Base-by-base conservation (phyloP, 176 grass and related monocot genomes). In the Microstegium vimineum region DNA sequence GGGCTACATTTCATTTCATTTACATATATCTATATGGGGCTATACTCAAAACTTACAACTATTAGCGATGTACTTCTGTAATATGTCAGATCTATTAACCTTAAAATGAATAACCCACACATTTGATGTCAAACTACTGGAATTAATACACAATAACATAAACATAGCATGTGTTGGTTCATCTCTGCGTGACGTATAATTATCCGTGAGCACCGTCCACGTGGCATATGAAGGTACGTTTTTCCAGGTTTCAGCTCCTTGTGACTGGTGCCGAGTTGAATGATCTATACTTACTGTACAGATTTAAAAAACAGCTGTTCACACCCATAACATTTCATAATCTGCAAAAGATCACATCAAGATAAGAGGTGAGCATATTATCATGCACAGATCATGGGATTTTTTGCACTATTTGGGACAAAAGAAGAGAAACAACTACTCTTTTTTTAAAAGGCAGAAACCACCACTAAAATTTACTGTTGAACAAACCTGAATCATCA, bases 401-500 rank as follows among this genome's bases (percentile, higher is more conserved):
- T n/a, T 67, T 83, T 15, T 36, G 15, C 26, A 27, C 27, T 36
- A 0, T 3, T 43, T 6, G 57, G 66, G 27, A 15, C 6, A 36
- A 63, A 45, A 45, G 2, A 25, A 23, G 10, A 16, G n/a, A 71
- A 73, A 16, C 59, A 10, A 62, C 59, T 59, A 15, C 4, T 15
- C 10, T 9, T 40, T 45, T 45, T 43, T 43, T n/a, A n/a, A 43
- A 43, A 43, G 12, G 41, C 41, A 20, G 18, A 36, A 10, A 51
- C 2, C 30, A 11, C 14, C 34, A n/a, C 25, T 64, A 71, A 1
- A 35, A 35, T 35, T 65, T 60, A 5, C 17, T 18, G 9, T 23
- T 68, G 15, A 67, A 62, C 46, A 66, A 67, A 90, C 88, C 88
- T 86, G 37, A 74, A 74, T 74, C 67, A 60, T 90, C 67, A 90